phyloP scores from a whole-genome alignment of 2,329 filamentous ascomycete species.

The Talaromyces sp. region DNA sequence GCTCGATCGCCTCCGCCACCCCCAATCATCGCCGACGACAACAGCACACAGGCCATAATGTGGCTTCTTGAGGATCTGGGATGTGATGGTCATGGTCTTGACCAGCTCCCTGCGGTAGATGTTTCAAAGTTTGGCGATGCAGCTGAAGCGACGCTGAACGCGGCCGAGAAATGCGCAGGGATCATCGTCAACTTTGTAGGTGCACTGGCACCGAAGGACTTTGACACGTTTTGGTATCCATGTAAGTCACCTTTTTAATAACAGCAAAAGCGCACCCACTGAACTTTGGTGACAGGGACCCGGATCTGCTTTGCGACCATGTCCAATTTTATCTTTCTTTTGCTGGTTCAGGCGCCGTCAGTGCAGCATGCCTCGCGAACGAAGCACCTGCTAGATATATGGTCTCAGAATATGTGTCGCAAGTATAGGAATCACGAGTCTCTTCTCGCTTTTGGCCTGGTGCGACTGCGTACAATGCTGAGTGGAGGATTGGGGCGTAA shows the following conservation, averaged over 20 bases:
- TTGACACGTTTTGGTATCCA: conserved; percentile 8
- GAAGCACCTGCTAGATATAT: conserved; percentile 5
- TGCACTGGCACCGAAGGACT: conserved; percentile 1
- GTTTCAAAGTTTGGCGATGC: conserved; percentile 7
- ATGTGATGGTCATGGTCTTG: conserved; percentile 4
- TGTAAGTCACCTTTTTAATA: background rate
- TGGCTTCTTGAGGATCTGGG: conserved; percentile 10
- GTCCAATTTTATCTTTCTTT: conserved; percentile 5
- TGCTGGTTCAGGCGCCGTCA: conserved; percentile 5
- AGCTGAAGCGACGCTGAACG: conserved; percentile 9
- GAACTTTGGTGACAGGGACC: background rate
- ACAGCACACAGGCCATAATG: background rate
- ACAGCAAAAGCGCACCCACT: background rate
- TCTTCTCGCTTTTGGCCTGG: conserved; percentile 1
- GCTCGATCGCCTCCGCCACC: conserved; percentile 11
- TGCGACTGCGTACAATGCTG: conserved; percentile 2
- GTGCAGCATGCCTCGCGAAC: conserved; percentile 5
- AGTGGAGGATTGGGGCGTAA: conserved; percentile 3
- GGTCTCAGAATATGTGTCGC: conserved; percentile 2
- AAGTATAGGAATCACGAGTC: conserved; percentile 4
- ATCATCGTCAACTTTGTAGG: conserved; percentile 11
- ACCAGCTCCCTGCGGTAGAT: conserved; percentile 4
- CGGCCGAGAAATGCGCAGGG: conserved; percentile 8
- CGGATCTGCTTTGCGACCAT: conserved; percentile 9
- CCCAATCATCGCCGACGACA: conserved; percentile 6